These are phyloP conservation scores for Ganoderma sp. DNA, from an alignment of 1,284 basidiomycete genomes.

Conservation along the genomic window DNA sequence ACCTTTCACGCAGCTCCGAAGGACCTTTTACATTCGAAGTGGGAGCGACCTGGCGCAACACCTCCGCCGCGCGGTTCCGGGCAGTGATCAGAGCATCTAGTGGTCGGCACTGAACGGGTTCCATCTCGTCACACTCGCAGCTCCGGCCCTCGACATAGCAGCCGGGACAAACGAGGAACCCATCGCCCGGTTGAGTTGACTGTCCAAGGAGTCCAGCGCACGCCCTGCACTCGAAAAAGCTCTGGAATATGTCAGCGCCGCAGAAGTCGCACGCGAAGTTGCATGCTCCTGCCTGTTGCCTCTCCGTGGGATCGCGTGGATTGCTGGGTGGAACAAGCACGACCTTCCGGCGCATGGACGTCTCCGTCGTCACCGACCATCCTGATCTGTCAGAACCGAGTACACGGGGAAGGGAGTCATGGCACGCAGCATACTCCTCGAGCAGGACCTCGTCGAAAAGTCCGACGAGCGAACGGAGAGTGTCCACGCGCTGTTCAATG, in stretches of 20 bases:
- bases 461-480: not conserved
- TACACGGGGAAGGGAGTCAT: conserved; percentile 42
- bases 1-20: not conserved
- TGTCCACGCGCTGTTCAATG: not conserved
- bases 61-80: conserved; percentile 48
- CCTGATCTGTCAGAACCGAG: conserved; percentile 11
- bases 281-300: conserved; percentile 24
- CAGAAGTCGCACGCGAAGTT: conserved; percentile 74
- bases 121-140: conserved; percentile 65
- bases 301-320: not conserved
- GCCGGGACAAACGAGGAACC: conserved; percentile 64
- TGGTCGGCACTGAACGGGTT: conserved; percentile 58
- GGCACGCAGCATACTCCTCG: conserved; percentile 55
- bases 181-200: conserved; percentile 42
- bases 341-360: not conserved
- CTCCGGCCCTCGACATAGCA: conserved; percentile 78
- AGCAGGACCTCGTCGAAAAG: conserved; percentile 65
- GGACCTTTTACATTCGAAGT: not conserved
- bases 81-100: conserved; percentile 46
- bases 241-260: conserved; percentile 76
- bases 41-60: conserved; percentile 30
- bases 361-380: conserved; percentile 13
- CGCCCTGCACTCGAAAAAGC: conserved; percentile 69
- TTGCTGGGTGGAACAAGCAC: conserved; percentile 11
- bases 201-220: conserved; percentile 43